Conservation (phyloP, 2,329 filamentous ascomycete genomes). For the Chrysoporthe deuterocubensis region DNA sequence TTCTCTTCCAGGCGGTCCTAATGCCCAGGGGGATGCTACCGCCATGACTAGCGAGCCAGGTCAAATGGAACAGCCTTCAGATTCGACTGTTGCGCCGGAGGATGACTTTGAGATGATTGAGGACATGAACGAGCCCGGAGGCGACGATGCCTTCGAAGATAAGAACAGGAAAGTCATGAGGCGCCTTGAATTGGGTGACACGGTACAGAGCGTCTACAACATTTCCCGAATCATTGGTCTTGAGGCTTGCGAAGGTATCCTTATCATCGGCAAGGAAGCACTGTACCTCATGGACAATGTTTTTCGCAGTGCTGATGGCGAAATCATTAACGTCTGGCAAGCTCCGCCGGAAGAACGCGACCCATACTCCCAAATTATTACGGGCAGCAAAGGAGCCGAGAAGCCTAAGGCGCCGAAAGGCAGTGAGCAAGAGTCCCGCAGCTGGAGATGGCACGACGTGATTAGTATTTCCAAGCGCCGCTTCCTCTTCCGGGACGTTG, state of each 20-base stretch:
- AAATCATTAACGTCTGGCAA: constrained; percentile 96
- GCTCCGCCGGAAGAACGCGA: constrained; percentile 91
- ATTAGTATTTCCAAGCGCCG: constrained; percentile 95
- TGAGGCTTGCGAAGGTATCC: constrained; percentile 89
- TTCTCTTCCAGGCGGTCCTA: constrained; percentile 16
- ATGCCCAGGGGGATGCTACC: constrained; percentile 22
- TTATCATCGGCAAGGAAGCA: constrained; percentile 89
- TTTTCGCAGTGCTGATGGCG: constrained; percentile 91
- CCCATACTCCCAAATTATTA: constrained; percentile 92
- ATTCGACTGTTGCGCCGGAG: constrained; percentile 57
- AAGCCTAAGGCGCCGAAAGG: constrained; percentile 56
- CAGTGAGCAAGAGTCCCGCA: constrained; percentile 75
- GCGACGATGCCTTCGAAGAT: constrained; percentile 82
- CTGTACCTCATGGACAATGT: constrained; percentile 96
- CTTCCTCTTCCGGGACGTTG: constrained; percentile 93
- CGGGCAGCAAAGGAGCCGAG: constrained; percentile 66
- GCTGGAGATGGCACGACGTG: constrained; percentile 93
- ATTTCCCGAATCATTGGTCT: constrained; percentile 92
- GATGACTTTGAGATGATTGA: constrained; percentile 97
- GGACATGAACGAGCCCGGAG: constrained; percentile 83
- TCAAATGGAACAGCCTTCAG: constrained; percentile 34
- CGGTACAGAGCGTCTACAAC: constrained; percentile 93
- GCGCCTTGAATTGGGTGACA: constrained; percentile 84
- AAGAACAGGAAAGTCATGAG: constrained; percentile 98
- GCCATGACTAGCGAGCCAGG: constrained; percentile 33